These are phyloP conservation scores for Leishmania braziliensis DNA, from an alignment of 208 protist genomes.

Conservation along the genomic window DNA sequence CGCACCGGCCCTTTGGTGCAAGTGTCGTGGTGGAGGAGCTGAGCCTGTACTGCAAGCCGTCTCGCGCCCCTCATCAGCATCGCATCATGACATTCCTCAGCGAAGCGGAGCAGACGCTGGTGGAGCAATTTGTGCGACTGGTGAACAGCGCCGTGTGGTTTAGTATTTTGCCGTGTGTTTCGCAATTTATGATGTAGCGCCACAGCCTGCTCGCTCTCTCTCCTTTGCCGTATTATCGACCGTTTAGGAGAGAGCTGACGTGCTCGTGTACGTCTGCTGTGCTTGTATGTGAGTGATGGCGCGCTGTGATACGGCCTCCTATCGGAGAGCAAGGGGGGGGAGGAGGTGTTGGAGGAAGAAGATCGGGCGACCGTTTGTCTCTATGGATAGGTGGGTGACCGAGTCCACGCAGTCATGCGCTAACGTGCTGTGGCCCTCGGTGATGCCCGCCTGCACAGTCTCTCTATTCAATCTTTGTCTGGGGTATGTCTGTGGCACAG, in stretches of 20 bases:
- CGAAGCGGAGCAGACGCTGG: conserved; percentile 23
- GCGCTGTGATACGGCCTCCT: background rate
- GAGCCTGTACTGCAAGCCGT: conserved; percentile 35
- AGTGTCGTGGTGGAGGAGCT: conserved; percentile 36
- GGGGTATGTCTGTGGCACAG: background rate
- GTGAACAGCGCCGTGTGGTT: conserved; percentile 36
- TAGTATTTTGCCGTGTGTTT: conserved; percentile 24
- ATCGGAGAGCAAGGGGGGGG: background rate
- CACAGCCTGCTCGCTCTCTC: background rate
- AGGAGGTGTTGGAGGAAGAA: background rate
- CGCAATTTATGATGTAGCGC: conserved; percentile 9
- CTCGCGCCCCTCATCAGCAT: conserved; percentile 14
- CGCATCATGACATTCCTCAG: conserved; percentile 32
- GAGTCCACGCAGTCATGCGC: background rate
- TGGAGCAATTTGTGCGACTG: conserved; percentile 37
- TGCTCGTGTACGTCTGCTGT: background rate
- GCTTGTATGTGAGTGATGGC: background rate
- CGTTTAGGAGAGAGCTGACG: background rate
- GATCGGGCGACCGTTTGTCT: background rate
- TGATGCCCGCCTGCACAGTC: background rate
- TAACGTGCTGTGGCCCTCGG: too few relatives aligned
- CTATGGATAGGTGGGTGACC: background rate
- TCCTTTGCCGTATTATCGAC: background rate
- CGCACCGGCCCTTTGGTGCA: conserved; percentile 21
- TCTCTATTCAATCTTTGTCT: background rate